phyloP scores from a whole-genome alignment of 1,284 basidiomycete genomes.

The Leccinum subspadiceum region DNA sequence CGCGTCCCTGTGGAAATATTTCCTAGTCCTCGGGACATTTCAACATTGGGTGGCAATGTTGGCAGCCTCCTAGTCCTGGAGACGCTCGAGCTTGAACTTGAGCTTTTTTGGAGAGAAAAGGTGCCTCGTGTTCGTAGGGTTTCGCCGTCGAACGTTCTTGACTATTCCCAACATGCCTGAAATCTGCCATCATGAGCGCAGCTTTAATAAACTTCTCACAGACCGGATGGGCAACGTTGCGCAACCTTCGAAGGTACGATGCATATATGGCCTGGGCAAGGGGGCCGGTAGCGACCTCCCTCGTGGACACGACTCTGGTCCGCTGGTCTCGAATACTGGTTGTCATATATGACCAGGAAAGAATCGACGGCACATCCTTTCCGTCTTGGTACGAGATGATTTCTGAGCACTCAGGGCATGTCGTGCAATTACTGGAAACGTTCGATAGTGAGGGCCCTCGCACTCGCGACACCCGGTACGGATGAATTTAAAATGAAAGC shows the following conservation, averaged over 20 bases:
- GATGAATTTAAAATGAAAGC: neutral
- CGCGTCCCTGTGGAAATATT: neutral
- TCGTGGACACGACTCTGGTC: too few relatives aligned
- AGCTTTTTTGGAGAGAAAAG: neutral
- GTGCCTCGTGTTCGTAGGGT: neutral
- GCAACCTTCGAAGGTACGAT: too few relatives aligned
- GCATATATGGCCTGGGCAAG: too few relatives aligned
- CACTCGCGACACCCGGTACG: slow-evolving; percentile 30
- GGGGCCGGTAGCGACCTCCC: too few relatives aligned
- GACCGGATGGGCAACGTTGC: too few relatives aligned
- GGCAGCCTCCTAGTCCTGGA: neutral
- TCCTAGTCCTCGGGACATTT: neutral
- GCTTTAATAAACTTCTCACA: too few relatives aligned
- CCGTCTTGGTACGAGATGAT: neutral
- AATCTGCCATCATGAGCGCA: too few relatives aligned
- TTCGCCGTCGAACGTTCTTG: neutral
- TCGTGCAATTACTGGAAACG: slow-evolving; percentile 5
- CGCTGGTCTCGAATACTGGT: neutral
- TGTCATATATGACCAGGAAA: neutral
- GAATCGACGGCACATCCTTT: neutral
- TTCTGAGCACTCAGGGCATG: too few relatives aligned
- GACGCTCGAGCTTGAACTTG: neutral
- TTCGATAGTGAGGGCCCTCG: slow-evolving; percentile 51
- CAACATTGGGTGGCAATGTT: neutral
- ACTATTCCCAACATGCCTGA: neutral